These are phyloP conservation scores for Apiospora aurea DNA, from an alignment of 2,329 filamentous ascomycete species.

Conservation along the genomic window DNA sequence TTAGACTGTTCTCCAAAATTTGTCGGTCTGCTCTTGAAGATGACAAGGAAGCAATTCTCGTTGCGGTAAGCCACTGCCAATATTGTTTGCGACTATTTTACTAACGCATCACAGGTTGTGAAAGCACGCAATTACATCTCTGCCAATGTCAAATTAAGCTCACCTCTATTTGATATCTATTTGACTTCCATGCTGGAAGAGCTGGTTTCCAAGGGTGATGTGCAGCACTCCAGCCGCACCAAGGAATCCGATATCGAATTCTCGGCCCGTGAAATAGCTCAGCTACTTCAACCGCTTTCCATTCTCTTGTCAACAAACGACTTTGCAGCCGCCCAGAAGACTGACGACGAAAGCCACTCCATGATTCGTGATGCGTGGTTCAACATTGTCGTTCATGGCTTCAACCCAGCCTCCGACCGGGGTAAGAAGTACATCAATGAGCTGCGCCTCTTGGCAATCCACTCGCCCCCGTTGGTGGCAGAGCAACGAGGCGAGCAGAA, in stretches of 20 bases:
- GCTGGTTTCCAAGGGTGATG: constrained; percentile 90
- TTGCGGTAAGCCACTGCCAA: constrained; percentile 65
- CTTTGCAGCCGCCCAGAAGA: constrained; percentile 51
- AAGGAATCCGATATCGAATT: constrained; percentile 82
- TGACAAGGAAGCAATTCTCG: constrained; percentile 70
- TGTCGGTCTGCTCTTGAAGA: constrained; percentile 76
- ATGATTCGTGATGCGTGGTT: constrained; percentile 95
- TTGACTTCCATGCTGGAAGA: constrained; percentile 83
- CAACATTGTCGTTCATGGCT: constrained; percentile 94
- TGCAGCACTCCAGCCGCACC: constrained; percentile 74
- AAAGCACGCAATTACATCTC: constrained; percentile 84
- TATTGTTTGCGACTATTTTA: neutral
- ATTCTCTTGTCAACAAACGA: constrained; percentile 77
- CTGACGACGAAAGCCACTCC: constrained; percentile 73
- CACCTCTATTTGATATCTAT: constrained; percentile 83
- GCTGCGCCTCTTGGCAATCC: constrained; percentile 81
- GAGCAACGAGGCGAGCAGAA: constrained; percentile 89
- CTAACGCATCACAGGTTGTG: constrained; percentile 59
- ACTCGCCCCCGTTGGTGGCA: constrained; percentile 86
- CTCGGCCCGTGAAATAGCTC: constrained; percentile 84
- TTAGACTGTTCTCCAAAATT: constrained; percentile 83
- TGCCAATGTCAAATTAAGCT: constrained; percentile 69
- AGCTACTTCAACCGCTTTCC: constrained; percentile 87
- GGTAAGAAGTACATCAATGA: constrained; percentile 78
- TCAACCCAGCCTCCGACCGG: constrained; percentile 76